Conservation (phyloP, 441 rosid species). For the Euphorbia celastroides region DNA sequence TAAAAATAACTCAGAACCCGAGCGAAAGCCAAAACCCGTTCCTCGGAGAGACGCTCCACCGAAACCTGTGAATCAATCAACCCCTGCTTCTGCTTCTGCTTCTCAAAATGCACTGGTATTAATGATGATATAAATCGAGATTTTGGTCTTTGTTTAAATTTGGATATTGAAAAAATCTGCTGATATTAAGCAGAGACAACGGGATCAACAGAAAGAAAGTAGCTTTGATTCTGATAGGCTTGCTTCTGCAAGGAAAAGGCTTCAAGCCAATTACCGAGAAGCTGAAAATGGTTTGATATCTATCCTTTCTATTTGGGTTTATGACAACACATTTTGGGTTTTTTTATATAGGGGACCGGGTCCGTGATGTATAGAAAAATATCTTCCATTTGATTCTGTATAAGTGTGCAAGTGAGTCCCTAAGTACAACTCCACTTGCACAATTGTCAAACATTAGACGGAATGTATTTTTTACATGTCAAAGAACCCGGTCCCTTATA, state of each 20-base stretch:
- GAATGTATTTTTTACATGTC: too few species aligned
- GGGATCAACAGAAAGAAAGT: conserved; percentile 48
- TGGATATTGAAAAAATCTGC: background rate
- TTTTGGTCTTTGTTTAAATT: background rate
- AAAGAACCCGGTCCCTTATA: too few species aligned
- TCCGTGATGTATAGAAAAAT: too few species aligned
- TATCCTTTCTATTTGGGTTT: background rate
- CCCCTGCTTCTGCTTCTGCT: conserved; percentile 30
- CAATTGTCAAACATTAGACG: too few species aligned
- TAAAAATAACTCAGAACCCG: conserved; percentile 64
- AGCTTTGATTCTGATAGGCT: conserved; percentile 57
- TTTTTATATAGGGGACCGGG: too few species aligned
- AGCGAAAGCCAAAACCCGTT: conserved; percentile 46
- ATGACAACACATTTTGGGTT: background rate
- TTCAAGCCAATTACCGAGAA: conserved; percentile 77
- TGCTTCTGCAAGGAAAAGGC: conserved; percentile 78
- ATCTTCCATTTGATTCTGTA: too few species aligned
- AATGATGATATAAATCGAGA: background rate
- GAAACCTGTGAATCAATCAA: conserved; percentile 33
- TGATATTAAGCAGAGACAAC: conserved; percentile 49
- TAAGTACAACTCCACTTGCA: too few species aligned
- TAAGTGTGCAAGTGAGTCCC: too few species aligned
- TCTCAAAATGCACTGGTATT: conserved; percentile 49
- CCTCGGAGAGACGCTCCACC: conserved; percentile 50
- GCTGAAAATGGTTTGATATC: conserved; percentile 74